phyloP scores from a whole-genome alignment of 192 early-diverging fungal genomes.

The Funneliformis geosporum region DNA sequence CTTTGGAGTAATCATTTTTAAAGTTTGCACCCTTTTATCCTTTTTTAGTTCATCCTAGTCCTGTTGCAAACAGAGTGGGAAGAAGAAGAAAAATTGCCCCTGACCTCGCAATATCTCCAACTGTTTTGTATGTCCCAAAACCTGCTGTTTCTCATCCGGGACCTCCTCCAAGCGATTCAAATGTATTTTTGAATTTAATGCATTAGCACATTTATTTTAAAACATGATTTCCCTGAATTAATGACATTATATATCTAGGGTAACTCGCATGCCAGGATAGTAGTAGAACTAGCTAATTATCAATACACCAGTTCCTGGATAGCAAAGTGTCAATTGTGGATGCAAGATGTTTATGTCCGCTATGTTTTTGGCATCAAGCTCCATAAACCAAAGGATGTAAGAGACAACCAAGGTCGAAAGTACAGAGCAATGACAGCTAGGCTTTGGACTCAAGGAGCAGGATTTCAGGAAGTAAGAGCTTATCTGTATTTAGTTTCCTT shows the following conservation, averaged over 20 bases:
- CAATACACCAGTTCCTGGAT: background rate
- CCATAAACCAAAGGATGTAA: background rate
- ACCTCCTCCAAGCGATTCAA: background rate
- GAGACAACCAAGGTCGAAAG: background rate
- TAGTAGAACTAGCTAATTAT: background rate
- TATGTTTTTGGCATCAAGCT: conserved; percentile 9
- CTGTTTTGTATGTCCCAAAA: background rate
- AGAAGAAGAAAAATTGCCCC: background rate
- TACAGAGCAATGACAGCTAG: background rate
- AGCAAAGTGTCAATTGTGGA: background rate
- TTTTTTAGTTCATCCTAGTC: conserved; percentile 21
- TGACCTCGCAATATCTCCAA: background rate
- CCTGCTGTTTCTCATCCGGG: conserved; percentile 7
- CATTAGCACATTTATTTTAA: conserved; percentile 8
- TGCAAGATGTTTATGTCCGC: background rate
- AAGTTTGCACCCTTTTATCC: background rate
- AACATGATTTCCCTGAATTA: background rate
- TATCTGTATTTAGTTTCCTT: background rate
- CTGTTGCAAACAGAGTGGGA: background rate
- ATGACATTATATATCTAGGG: background rate
- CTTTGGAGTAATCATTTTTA: conserved; percentile 6
- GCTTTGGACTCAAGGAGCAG: background rate
- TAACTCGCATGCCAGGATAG: background rate
- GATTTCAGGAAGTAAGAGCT: background rate
- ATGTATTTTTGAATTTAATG: conserved; percentile 21